These are phyloP conservation scores for Lolium perenne DNA, from an alignment of 176 grass and related monocot species.

Conservation along the genomic window DNA sequence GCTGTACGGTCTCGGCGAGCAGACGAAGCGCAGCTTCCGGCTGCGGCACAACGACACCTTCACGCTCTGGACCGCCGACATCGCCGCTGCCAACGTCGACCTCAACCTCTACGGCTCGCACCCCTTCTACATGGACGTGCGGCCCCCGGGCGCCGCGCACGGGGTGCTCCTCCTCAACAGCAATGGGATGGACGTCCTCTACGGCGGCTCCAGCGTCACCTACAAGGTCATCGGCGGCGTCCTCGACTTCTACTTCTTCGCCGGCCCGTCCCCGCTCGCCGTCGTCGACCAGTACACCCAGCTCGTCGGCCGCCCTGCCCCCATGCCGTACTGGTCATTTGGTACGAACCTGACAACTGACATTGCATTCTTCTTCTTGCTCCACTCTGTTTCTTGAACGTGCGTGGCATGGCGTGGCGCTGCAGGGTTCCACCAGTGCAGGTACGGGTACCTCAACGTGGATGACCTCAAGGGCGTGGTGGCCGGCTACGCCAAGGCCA, in stretches of 20 bases:
- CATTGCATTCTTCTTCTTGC: not conserved
- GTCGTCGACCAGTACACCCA: slow-evolving; percentile 90
- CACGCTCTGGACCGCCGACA: slow-evolving; percentile 88
- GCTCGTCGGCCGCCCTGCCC: slow-evolving; percentile 70
- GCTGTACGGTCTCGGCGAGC: slow-evolving; percentile 87
- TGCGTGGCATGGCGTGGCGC: not conserved
- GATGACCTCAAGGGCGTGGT: slow-evolving; percentile 72
- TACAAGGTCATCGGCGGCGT: slow-evolving; percentile 94
- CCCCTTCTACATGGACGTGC: slow-evolving; percentile 90
- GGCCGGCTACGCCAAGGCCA: slow-evolving; percentile 69
- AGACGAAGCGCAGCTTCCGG: slow-evolving; percentile 75
- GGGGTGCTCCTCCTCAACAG: slow-evolving; percentile 90
- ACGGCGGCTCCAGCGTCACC: slow-evolving; percentile 67
- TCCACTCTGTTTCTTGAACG: slow-evolving; percentile 6
- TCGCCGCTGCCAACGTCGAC: slow-evolving; percentile 18
- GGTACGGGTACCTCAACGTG: slow-evolving; percentile 73
- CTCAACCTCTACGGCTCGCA: slow-evolving; percentile 87
- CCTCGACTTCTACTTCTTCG: slow-evolving; percentile 94
- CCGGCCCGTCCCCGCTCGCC: slow-evolving; percentile 58
- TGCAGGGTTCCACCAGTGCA: slow-evolving; percentile 90
- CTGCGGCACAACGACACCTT: slow-evolving; percentile 63
- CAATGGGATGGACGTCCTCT: slow-evolving; percentile 86
- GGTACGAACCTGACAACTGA: slow-evolving; percentile 34
- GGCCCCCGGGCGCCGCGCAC: slow-evolving; percentile 51
- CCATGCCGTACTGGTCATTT: slow-evolving; percentile 96